Base-by-base conservation (phyloP, 2,329 filamentous ascomycete species). In the Clonostachys byssicola region DNA sequence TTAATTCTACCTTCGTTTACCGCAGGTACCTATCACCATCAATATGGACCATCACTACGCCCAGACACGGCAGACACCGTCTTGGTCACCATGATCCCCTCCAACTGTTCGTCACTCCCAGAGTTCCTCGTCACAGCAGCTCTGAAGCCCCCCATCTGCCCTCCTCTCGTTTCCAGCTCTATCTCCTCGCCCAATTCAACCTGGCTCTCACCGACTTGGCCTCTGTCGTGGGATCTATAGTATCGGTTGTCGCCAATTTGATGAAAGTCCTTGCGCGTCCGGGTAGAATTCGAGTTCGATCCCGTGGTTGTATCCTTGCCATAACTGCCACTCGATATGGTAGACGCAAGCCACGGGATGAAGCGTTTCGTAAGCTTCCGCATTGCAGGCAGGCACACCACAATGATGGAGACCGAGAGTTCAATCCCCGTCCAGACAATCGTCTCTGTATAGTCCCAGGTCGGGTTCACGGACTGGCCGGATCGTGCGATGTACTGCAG, bases 381-480 rank as follows among this genome's bases (percentile, higher is more conserved):
- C 12, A 71, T 65, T 2, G 63, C 64, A 3, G 71, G 71, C 6
- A 73, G 56, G 35, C 66, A 71, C 23, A 63, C 63, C 20, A 71
- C 64, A 34, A 73, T 62, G 39, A 73, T 61, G n/a, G 70, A 64
- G 0, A 67, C 60, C 2, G 69, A 62, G 6, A 71, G 58, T 54
- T 74, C 71, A 17, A 73, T 52, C 2, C 68, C 68, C 3, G 65
- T 67, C 71, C 70, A 74, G 42, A 73, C 58, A n/a, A 71, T 49
- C 6, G 60, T 57, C 49, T 70, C 61, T 7, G 64, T 65, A 39
- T 70, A 67, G 52, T 72, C 65, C 67, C 66, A 72, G 1, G 66
- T 66, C 12, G 69, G 67, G 42, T 72, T 69, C 12, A 53, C 48
- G n/a, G 60, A 65, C 12, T 52, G 51, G 14, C 60, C 62, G 48